These are phyloP conservation scores for Phytophthora agathidicida DNA, from an alignment of 352 stramenopile species.

Conservation along the genomic window DNA sequence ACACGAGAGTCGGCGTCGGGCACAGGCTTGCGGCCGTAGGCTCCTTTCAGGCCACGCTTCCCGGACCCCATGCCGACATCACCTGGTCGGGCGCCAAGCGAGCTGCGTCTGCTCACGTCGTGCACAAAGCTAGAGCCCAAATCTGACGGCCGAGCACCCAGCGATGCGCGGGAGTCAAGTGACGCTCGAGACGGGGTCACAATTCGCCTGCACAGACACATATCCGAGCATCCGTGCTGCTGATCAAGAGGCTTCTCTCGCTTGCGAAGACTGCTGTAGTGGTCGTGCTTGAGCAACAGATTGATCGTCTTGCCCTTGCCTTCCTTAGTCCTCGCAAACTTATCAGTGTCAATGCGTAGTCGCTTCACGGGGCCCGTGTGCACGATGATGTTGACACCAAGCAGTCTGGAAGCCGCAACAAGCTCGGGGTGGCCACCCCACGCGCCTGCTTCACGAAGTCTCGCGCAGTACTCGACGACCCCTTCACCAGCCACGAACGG, in stretches of 20 bases:
- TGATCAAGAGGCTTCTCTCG: conserved; percentile 21
- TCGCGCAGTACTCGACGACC: conserved; percentile 48
- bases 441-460: conserved; percentile 58
- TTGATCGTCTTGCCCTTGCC: conserved; percentile 43
- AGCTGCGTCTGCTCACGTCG: conserved; percentile 24
- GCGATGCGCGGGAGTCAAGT: conserved; percentile 24
- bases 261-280: conserved; percentile 60
- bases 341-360: conserved; percentile 52
- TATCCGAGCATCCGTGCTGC: conserved; percentile 35
- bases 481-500: conserved; percentile 49
- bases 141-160: conserved; percentile 25
- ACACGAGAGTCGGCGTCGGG: conserved; percentile 18
- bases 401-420: conserved; percentile 54
- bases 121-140: conserved; percentile 20
- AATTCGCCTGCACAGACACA: conserved; percentile 37
- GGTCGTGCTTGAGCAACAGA: conserved; percentile 50
- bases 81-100: conserved; percentile 19
- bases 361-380: conserved; percentile 61
- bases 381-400: conserved; percentile 65
- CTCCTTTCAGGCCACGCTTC: conserved; percentile 23
- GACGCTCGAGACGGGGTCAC: conserved; percentile 35
- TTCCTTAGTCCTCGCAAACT: conserved; percentile 33
- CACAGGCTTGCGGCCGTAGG: conserved; percentile 30
- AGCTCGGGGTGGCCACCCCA: conserved; percentile 74
- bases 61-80: conserved; percentile 13